Percentiles rank a stretch among this genome's conserved stretches.
Evolutionary conservation across 495 filamentous ascomycete genomes (phyloP).

Genomic region (Trichocladium antarcticum): DNA sequence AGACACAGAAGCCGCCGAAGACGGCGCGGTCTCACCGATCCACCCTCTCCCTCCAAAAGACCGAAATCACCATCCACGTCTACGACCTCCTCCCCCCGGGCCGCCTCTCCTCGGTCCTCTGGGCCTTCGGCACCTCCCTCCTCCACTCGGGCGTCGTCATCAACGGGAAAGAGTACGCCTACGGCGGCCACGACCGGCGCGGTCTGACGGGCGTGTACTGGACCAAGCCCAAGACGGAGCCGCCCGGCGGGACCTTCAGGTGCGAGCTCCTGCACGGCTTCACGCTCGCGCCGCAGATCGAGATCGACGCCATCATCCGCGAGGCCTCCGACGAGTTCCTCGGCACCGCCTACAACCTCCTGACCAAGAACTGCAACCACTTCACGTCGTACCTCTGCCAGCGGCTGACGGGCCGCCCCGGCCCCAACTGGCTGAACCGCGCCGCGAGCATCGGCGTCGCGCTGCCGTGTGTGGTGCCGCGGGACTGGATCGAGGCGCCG

Average conservation of each 20-base stretch:
- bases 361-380: constrained; percentile 75
- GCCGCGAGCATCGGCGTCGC: constrained; percentile 65
- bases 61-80: constrained; percentile 64
- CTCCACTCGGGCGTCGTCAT: constrained; percentile 75
- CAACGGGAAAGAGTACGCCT: constrained; percentile 65
- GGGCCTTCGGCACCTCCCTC: constrained; percentile 59
- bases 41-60: constrained; percentile 52
- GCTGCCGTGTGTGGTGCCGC: constrained; percentile 66
- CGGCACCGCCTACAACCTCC: constrained; percentile 61
- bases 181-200: constrained; percentile 62
- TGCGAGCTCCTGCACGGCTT: constrained; percentile 62
- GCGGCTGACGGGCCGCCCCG: constrained; percentile 50
- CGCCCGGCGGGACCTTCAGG: constrained; percentile 62
- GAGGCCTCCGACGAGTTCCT: constrained; percentile 55
- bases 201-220: constrained; percentile 65
- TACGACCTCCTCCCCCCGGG: constrained; percentile 56
- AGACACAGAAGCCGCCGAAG: constrained; percentile 7
- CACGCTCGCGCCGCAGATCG: constrained; percentile 47
- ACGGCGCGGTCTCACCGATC: constrained; percentile 41
- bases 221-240: constrained; percentile 55
- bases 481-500: constrained; percentile 66
- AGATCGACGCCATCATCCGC: constrained; percentile 56
- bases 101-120: constrained; percentile 54
- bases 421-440: constrained; percentile 65
- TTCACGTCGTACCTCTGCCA: constrained; percentile 62